Percentiles rank a stretch among this genome's conserved stretches.
Conservation (phyloP, 768 basidiomycete species). For the Suillus occidentalis region DNA sequence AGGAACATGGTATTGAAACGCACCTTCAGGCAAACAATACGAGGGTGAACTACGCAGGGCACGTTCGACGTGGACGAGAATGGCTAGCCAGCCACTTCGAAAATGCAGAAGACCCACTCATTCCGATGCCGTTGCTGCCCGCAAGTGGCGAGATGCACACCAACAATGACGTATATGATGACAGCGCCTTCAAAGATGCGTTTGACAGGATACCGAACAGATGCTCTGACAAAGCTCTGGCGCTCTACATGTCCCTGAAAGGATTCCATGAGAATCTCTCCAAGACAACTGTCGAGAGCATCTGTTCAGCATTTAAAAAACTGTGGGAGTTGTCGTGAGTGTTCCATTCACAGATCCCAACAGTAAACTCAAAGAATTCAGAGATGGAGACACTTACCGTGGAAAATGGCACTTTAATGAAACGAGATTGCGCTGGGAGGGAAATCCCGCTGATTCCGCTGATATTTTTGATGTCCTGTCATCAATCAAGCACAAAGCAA, state of each 20-base stretch:
- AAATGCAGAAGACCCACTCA: not conserved
- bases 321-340: slow-evolving; percentile 9
- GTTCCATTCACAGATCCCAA: too few species aligned
- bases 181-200: not conserved
- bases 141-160: not conserved
- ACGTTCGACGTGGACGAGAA: slow-evolving; percentile 2
- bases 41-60: not conserved
- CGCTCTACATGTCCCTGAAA: slow-evolving; percentile 1
- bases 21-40: not conserved
- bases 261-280: slow-evolving; percentile 1
- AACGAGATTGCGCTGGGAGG: slow-evolving; percentile 4
- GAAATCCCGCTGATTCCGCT: slow-evolving; percentile 29
- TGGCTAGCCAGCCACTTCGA: slow-evolving; percentile 5
- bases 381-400: not conserved
- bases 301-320: slow-evolving; percentile 8
- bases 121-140: not conserved
- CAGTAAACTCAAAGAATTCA: not conserved
- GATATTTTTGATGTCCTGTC: slow-evolving; percentile 25
- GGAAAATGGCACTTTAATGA: not conserved
- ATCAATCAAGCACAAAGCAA: slow-evolving; percentile 22
- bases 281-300: slow-evolving; percentile 1
- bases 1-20: slow-evolving; percentile 4
- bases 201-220: not conserved
- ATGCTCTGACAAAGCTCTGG: slow-evolving; percentile 1
- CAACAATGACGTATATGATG: not conserved